Percentiles rank a stretch among this genome's conserved stretches.
These are phyloP conservation scores for Nakaseomyces glabratus DNA, from an alignment of 1,139 yeast species.

Conservation along the genomic window DNA sequence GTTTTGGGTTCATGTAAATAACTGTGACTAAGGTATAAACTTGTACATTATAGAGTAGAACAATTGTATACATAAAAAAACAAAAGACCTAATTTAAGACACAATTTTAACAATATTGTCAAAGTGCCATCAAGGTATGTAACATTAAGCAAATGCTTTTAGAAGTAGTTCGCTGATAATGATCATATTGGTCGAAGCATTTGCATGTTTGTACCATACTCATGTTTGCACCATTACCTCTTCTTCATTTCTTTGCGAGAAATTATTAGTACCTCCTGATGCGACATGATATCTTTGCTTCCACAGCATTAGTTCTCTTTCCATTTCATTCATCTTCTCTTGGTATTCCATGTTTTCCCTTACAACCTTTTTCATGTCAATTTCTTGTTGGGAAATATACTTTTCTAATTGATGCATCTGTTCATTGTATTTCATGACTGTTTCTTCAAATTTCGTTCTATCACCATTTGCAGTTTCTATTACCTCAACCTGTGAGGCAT, in stretches of 20 bases:
- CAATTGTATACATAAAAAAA: too few relatives aligned
- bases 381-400: conserved; percentile 31
- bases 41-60: too few relatives aligned
- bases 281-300: conserved; percentile 33
- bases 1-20: too few relatives aligned
- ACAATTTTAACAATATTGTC: too few relatives aligned
- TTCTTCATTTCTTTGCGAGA: background rate
- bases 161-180: too few relatives aligned
- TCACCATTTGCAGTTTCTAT: conserved; percentile 32
- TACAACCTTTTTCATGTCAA: conserved; percentile 27
- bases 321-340: conserved; percentile 39
- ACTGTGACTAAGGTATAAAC: too few relatives aligned
- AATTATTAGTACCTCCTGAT: conserved; percentile 1
- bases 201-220: background rate
- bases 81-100: too few relatives aligned
- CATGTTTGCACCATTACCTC: conserved; percentile 3
- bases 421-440: conserved; percentile 26
- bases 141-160: too few relatives aligned
- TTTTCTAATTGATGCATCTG: conserved; percentile 32
- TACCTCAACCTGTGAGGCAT: conserved; percentile 21
- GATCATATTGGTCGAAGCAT: too few relatives aligned
- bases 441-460: conserved; percentile 33
- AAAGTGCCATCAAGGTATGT: too few relatives aligned
- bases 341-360: conserved; percentile 31
- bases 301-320: conserved; percentile 60